Conservation (phyloP, 345 rosid genomes). For the Mercurialis annua region DNA sequence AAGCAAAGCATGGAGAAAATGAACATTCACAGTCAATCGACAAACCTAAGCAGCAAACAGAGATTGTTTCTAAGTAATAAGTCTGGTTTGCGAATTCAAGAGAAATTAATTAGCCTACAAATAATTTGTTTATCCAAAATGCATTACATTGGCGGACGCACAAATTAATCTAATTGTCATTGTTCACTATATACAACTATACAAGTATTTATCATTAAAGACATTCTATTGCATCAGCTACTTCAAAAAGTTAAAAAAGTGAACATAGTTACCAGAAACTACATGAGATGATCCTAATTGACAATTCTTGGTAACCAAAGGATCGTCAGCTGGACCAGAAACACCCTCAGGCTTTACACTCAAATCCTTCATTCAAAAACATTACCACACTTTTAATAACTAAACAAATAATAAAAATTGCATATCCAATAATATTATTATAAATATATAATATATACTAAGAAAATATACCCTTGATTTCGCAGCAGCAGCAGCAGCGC, state of each 20-base stretch:
- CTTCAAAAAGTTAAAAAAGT: neutral
- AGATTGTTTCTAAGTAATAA: neutral
- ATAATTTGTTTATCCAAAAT: neutral
- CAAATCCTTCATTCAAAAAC: slow-evolving; percentile 35
- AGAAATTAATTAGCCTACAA: neutral
- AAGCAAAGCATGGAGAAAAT: neutral
- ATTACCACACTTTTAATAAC: neutral
- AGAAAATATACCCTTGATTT: slow-evolving; percentile 50
- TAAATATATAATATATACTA: neutral
- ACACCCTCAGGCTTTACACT: slow-evolving; percentile 56
- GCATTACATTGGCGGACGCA: too few species aligned
- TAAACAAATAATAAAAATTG: neutral
- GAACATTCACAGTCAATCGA: neutral
- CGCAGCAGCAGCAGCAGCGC: slow-evolving; percentile 85
- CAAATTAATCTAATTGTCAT: too few species aligned
- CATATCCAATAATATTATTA: too few species aligned
- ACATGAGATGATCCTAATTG: slow-evolving; percentile 44
- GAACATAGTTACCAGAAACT: slow-evolving; percentile 37
- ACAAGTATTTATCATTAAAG: neutral
- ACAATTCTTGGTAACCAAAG: slow-evolving; percentile 19
- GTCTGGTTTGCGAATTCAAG: neutral
- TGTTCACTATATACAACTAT: too few species aligned
- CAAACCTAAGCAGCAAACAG: neutral
- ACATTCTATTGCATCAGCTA: neutral
- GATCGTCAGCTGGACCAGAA: slow-evolving; percentile 37